Evolutionary conservation across 371 early-diverging fungal species (phyloP), one percentile per base, ranked within the genome.

Genomic region (Mucor sp.): DNA sequence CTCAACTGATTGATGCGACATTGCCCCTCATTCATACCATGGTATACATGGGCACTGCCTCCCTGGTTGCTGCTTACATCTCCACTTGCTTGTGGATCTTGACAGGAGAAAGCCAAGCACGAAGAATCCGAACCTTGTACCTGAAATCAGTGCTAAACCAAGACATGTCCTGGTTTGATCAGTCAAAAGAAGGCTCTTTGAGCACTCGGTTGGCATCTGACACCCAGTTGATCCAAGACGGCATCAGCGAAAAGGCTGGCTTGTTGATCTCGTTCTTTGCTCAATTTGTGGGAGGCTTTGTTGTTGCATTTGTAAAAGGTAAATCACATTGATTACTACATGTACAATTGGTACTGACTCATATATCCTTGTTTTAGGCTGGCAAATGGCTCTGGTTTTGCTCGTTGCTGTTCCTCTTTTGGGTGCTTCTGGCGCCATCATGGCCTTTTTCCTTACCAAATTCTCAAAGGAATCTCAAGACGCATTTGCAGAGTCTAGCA

Each of bases 121-220:
- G 78, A 21, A 65, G 78, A n/a, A 82, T 82, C n/a, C 68, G 79
- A 66, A 48, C 48, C 19, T n/a, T 48, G 4, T 93, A 89, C 48
- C 84, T 95, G 57, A 80, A 80, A 41, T 76, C 94, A 0, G 80
- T 94, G 30, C 71, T 98, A 30, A 86, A 90, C 7, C 96, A 97
- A 76, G 93, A 97, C 28, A 87, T 94, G 59, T 87, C 85, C 15
- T 98, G 92, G 90, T 96, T 94, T 69, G 98, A 98, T 66, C 72
- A 77, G 11, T 74, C 83, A 23, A 80, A 82, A 67, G 67, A 76
- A 57, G 91, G 90, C 21, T 90, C 90, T 58, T 72, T 89, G 44
- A 91, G 88, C 27, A 89, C 90, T 15, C 85, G 93, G 41, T 83
- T 94, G 6, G 85, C 90, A 14, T 78, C 87, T 66, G 89, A 95